phyloP scores from a whole-genome alignment of 2,329 filamentous ascomycete genomes.

The Talaromyces sp. region DNA sequence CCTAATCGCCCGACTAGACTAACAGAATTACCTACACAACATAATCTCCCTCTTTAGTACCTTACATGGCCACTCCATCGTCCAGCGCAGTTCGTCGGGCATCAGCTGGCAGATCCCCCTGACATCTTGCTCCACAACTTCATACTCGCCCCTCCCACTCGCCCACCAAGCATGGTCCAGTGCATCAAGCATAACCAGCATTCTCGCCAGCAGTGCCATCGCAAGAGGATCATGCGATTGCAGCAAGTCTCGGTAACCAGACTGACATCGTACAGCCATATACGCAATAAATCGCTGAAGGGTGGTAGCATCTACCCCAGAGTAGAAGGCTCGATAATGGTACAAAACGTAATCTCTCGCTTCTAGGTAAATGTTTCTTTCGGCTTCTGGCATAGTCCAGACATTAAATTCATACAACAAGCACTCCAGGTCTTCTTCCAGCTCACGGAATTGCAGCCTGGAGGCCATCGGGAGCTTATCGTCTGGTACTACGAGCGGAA shows the following conservation, averaged over 20 bases:
- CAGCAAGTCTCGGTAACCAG: neutral
- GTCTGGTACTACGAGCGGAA: neutral
- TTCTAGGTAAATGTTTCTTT: neutral
- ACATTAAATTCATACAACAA: neutral
- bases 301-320: neutral
- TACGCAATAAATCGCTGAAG: neutral
- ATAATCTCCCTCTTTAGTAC: neutral
- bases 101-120: constrained; percentile 4
- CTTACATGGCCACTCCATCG: neutral
- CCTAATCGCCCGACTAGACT: neutral
- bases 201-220: neutral
- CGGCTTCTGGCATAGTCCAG: neutral
- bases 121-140: constrained; percentile 6
- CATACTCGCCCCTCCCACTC: constrained; percentile 5
- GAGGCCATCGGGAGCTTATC: neutral
- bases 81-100: neutral
- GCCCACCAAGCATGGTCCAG: constrained; percentile 6
- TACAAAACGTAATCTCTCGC: neutral
- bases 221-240: neutral
- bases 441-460: neutral
- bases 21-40: neutral
- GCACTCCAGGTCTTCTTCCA: neutral
- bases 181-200: neutral
- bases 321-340: neutral
- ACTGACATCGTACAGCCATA: neutral